Evolutionary conservation across 2,329 filamentous ascomycete species (phyloP).

Genomic region (Dryadomyces quercivorus): DNA sequence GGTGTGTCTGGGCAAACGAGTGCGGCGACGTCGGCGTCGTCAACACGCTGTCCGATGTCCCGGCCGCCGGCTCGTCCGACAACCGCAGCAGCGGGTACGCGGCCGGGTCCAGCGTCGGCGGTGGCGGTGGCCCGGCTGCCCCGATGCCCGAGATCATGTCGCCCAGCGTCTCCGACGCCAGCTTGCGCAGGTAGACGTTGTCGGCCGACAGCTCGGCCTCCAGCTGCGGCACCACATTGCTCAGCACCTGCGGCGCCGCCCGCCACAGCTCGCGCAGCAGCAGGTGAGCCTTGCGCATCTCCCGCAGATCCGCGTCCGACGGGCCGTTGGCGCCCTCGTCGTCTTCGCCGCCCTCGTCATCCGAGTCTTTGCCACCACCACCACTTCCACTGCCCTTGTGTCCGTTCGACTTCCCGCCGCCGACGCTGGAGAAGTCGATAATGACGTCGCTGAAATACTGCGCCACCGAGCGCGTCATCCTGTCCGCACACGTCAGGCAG

Average conservation of each 20-base stretch:
- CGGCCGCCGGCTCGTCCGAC: conserved; percentile 40
- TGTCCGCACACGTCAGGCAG: conserved; percentile 78
- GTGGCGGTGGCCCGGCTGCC: conserved; percentile 70
- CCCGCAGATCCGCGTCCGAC: conserved; percentile 73
- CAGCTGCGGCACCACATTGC: conserved; percentile 87
- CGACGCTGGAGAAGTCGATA: conserved; percentile 64
- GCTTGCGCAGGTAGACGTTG: conserved; percentile 69
- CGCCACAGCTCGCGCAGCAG: conserved; percentile 89
- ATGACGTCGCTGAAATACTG: conserved; percentile 98
- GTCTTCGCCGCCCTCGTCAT: conserved; percentile 18
- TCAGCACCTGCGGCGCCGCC: conserved; percentile 74
- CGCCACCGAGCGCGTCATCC: conserved; percentile 88
- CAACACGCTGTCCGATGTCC: conserved; percentile 48
- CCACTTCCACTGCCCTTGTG: neutral
- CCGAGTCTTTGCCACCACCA: conserved; percentile 27
- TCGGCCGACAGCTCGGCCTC: conserved; percentile 88
- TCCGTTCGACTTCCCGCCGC: conserved; percentile 25
- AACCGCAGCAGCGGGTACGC: conserved; percentile 70
- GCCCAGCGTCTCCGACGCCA: conserved; percentile 88
- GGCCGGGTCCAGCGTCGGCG: conserved; percentile 62
- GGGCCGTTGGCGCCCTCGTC: conserved; percentile 41
- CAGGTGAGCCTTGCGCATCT: conserved; percentile 79
- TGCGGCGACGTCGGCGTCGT: conserved; percentile 77
- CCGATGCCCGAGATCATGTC: conserved; percentile 93
- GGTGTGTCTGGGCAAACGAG: conserved; percentile 76